Evolutionary conservation across 1,284 basidiomycete species (phyloP).

Genomic region (Salmacisia buchloeana): DNA sequence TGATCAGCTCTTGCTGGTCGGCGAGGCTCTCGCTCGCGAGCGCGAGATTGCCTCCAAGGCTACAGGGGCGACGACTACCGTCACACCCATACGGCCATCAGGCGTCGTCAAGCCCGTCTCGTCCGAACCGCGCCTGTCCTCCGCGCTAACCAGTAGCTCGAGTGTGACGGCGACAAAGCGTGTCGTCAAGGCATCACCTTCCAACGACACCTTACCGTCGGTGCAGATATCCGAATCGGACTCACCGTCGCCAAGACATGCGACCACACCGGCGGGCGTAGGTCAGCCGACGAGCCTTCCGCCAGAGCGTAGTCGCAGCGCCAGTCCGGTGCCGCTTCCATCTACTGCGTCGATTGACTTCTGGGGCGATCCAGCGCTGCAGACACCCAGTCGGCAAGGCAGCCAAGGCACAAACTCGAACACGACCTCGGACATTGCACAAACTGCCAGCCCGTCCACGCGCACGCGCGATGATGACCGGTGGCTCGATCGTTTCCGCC

Average conservation of each 20-base stretch:
- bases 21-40: background rate
- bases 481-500: background rate
- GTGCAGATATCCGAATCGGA: constrained; percentile 3
- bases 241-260: background rate
- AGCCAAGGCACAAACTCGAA: too few species aligned
- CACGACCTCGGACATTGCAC: too few species aligned
- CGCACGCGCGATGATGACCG: background rate
- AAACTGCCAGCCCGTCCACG: background rate
- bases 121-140: background rate
- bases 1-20: background rate
- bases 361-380: too few species aligned
- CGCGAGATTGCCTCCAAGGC: background rate
- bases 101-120: background rate
- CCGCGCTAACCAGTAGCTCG: background rate
- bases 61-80: background rate
- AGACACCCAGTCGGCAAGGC: too few species aligned
- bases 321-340: background rate
- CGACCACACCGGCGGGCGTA: background rate
- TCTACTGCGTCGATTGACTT: background rate
- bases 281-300: background rate
- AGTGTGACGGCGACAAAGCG: background rate
- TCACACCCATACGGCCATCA: background rate
- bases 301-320: background rate
- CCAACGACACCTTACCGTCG: background rate
- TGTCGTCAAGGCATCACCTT: background rate